phyloP scores from a whole-genome alignment of 2,329 filamentous ascomycete species.

The Neofusicoccum kwambonambiense region DNA sequence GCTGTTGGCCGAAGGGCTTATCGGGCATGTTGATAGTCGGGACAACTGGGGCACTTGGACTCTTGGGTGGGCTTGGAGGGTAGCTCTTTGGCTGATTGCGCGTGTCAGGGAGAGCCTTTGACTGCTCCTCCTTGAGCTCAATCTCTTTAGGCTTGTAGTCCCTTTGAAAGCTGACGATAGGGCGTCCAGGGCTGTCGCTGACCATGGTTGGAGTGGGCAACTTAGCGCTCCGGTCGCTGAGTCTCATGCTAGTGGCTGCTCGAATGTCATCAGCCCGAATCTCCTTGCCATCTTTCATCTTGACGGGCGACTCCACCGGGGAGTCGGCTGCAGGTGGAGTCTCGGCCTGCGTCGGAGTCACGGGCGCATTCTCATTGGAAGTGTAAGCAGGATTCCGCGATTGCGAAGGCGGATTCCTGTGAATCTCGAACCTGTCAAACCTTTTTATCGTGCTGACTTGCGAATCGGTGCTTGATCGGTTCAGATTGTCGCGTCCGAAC shows the following conservation, averaged over 20 bases:
- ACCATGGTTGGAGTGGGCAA: conserved; percentile 87
- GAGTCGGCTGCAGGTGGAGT: conserved; percentile 21
- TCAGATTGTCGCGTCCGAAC: conserved; percentile 49
- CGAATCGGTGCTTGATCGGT: conserved; percentile 46
- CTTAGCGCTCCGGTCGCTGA: conserved; percentile 82
- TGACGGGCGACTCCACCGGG: conserved; percentile 37
- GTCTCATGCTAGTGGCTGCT: conserved; percentile 82
- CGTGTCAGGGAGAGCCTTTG: conserved; percentile 25
- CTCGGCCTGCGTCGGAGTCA: conserved; percentile 18
- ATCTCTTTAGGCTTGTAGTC: conserved; percentile 75
- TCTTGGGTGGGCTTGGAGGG: conserved; percentile 30
- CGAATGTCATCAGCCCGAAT: conserved; percentile 84
- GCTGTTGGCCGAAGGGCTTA: conserved; percentile 33
- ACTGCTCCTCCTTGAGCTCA: conserved; percentile 61
- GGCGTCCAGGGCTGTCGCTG: conserved; percentile 83
- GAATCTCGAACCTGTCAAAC: conserved; percentile 66
- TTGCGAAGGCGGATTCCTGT: conserved; percentile 79
- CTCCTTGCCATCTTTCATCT: conserved; percentile 75
- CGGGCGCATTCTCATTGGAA: conserved; percentile 46
- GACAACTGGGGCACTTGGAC: conserved; percentile 39
- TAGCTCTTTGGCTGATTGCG: conserved; percentile 24
- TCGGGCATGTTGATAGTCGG: conserved; percentile 56
- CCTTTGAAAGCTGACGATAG: conserved; percentile 94
- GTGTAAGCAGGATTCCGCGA: conserved; percentile 80
- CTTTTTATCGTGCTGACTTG: conserved; percentile 38